Evolutionary conservation across 441 rosid genomes (phyloP).

Genomic region (Rhodomyrtus psidioides): DNA sequence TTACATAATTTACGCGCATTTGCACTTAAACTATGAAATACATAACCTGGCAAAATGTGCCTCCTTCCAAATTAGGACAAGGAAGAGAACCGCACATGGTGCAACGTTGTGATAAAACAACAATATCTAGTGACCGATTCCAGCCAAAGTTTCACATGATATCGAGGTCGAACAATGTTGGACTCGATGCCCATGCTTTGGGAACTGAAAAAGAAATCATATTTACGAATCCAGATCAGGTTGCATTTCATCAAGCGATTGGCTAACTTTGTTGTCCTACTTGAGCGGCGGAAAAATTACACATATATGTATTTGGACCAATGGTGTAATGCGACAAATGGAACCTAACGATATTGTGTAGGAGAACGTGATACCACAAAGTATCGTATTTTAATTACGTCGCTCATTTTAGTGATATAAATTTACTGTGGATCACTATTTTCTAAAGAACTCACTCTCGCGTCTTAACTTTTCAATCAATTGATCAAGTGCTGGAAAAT

Average conservation of each 20-base stretch:
- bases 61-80: background rate
- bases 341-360: background rate
- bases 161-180: background rate
- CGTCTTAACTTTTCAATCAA: background rate
- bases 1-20: background rate
- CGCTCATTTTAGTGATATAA: background rate
- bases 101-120: background rate
- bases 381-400: background rate
- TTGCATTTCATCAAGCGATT: background rate
- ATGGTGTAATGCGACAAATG: background rate
- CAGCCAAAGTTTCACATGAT: background rate
- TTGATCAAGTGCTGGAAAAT: background rate
- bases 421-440: background rate
- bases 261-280: background rate
- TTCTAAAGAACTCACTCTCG: fast-evolving
- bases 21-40: background rate
- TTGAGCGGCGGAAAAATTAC: background rate
- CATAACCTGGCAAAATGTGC: background rate
- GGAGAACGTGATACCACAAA: fast-evolving
- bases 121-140: background rate
- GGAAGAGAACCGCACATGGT: background rate
- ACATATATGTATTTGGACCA: background rate
- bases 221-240: background rate
- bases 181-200: background rate
- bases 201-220: background rate